Evolutionary conservation across 306 rosid genomes (phyloP), one percentile per base, ranked within the genome.

Genomic region (Pueraria montana): DNA sequence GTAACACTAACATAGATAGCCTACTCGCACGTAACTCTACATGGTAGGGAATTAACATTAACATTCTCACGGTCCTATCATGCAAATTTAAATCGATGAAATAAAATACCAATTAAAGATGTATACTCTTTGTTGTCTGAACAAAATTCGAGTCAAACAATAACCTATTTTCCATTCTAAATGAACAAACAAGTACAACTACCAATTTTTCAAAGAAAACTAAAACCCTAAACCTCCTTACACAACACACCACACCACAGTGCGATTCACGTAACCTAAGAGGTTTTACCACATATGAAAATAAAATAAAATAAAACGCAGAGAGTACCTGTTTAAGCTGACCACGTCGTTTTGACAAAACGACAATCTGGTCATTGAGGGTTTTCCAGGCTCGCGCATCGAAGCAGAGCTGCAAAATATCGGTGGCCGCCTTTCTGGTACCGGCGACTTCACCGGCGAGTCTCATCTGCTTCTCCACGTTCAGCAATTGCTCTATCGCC

Each of bases 291-390:
- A 7, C 32, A 20, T 34, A 20, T 11, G 10, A 36, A 14, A n/a
- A 14, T 9, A 7, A 13, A 40, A 18, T 0, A 71, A 1, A 20
- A 8, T 32, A 32, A n/a, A 23, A 21, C 16, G 11, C 17, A 27
- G 2, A 5, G 5, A 43, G 16, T 79, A 83, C 98, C 97, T 93
- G 98, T 89, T 95, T 93, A 32, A 95, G 97, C 88, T 93, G 97
- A 73, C 97, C 98, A 21, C 97, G 97, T 65, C 98, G 97, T 80
- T 95, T 95, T 6, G 98, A 95, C 76, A 93, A 79, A 4, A 93
- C 93, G 18, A 93, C 69, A 89, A 95, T 95, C 90, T 91, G 98
- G 69, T 95, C 98, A n/a, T 90, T 95, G 49, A 95, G 97, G 62
- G 89, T 93, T 77, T 89, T 89, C 98, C 98, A 93, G 7, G 95